These are phyloP conservation scores for Pseudonectria buxi DNA, from an alignment of 2,329 filamentous ascomycete species.

Conservation along the genomic window DNA sequence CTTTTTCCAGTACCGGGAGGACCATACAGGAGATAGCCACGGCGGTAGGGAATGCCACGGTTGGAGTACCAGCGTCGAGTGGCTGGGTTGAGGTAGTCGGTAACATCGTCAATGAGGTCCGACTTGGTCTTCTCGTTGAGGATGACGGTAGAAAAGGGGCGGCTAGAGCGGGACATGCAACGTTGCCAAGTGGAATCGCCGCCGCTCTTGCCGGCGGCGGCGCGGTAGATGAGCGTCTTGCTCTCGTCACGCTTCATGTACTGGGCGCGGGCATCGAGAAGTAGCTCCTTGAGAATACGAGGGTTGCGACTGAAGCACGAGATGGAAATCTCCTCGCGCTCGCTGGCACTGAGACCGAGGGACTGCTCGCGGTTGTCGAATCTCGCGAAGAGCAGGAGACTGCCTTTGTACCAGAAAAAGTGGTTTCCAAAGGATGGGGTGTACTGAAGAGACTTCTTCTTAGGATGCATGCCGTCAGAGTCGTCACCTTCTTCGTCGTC, in stretches of 20 bases:
- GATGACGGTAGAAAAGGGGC: conserved; percentile 60
- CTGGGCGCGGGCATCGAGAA: conserved; percentile 49
- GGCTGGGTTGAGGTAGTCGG: conserved; percentile 55
- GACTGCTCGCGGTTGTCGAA: conserved; percentile 39
- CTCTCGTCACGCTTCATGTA: conserved; percentile 52
- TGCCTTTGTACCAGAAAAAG: conserved; percentile 60
- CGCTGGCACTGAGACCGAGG: conserved; percentile 35
- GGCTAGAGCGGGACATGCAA: conserved; percentile 52
- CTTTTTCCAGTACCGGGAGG: conserved; percentile 77
- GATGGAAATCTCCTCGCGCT: conserved; percentile 53
- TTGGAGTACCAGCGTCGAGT: conserved; percentile 75
- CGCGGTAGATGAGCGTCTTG: conserved; percentile 61
- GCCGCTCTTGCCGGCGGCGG: conserved; percentile 34
- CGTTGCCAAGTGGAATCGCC: conserved; percentile 51
- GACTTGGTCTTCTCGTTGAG: conserved; percentile 55
- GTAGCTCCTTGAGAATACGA: conserved; percentile 52
- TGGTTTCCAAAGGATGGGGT: conserved; percentile 62
- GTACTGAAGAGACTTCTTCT: conserved; percentile 49
- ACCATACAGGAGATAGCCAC: conserved; percentile 76
- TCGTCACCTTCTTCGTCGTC: conserved; percentile 31
- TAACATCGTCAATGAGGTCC: conserved; percentile 52
- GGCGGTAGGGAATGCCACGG: conserved; percentile 76
- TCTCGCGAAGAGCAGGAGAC: conserved; percentile 52
- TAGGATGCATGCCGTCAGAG: conserved; percentile 13
- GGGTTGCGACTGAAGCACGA: conserved; percentile 58